phyloP scores from a whole-genome alignment of 2,329 filamentous ascomycete species.

The Westerdykella sp. region DNA sequence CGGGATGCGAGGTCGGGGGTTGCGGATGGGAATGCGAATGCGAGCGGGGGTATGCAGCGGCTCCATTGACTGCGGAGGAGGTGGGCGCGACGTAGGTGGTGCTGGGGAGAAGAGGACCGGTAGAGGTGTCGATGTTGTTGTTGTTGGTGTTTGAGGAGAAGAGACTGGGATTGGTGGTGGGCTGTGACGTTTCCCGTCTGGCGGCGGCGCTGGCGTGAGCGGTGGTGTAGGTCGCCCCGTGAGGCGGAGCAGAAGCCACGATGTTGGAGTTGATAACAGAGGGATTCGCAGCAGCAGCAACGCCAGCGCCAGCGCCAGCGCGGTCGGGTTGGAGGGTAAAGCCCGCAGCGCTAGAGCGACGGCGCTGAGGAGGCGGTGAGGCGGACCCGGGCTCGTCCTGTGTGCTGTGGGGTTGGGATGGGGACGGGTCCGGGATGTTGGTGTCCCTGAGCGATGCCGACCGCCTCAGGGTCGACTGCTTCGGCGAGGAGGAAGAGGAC shows the following conservation, averaged over 20 bases:
- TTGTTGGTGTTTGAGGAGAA: slow-evolving; percentile 36
- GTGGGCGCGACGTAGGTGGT: slow-evolving; percentile 14
- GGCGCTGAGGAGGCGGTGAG: slow-evolving; percentile 26
- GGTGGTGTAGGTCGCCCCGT: too few relatives aligned
- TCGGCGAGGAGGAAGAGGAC: too few relatives aligned
- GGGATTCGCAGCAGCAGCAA: slow-evolving; percentile 7
- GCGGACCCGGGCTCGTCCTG: slow-evolving; percentile 5
- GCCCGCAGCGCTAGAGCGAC: slow-evolving; percentile 39
- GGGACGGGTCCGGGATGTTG: slow-evolving; percentile 16
- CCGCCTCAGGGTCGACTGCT: too few relatives aligned
- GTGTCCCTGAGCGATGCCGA: slow-evolving; percentile 18
- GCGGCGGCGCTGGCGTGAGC: too few relatives aligned
- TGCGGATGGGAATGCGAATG: slow-evolving; percentile 19
- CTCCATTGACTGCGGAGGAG: slow-evolving; percentile 32
- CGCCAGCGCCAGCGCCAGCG: slow-evolving; percentile 25
- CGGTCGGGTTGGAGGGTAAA: neutral
- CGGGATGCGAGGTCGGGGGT: slow-evolving; percentile 18
- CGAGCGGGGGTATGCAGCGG: slow-evolving; percentile 28
- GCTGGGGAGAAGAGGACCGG: too few relatives aligned
- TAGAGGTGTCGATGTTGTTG: slow-evolving; percentile 11
- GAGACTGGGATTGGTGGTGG: slow-evolving; percentile 25
- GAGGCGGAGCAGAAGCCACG: too few relatives aligned
- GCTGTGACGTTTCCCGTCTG: too few relatives aligned
- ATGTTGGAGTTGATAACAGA: too few relatives aligned
- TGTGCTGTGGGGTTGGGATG: slow-evolving; percentile 8